Conservation (phyloP, 2,329 filamentous ascomycete species). For the Dactylellina leptospora region DNA sequence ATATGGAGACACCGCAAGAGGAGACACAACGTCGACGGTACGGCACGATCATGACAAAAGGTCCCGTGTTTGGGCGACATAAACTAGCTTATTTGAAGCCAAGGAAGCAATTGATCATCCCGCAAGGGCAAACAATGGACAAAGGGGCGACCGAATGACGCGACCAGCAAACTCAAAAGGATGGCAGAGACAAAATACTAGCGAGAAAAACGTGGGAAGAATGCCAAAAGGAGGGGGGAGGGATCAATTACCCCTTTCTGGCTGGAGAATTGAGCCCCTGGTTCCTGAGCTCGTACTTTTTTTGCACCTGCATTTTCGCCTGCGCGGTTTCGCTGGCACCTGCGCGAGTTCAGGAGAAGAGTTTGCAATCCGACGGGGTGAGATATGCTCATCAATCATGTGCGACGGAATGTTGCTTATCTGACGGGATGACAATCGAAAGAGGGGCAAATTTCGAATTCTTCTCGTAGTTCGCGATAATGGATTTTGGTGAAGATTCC, state of each 20-base stretch:
- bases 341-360: constrained; percentile 12
- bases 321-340: constrained; percentile 12
- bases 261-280: constrained; percentile 27
- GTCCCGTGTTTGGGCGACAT: too few relatives aligned
- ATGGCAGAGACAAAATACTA: constrained; percentile 29
- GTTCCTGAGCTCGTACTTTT: constrained; percentile 21
- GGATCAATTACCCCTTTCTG: constrained; percentile 36
- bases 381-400: constrained; percentile 9
- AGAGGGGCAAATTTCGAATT: neutral
- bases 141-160: constrained; percentile 1
- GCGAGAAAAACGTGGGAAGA: constrained; percentile 49
- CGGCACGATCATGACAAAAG: neutral
- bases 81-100: too few relatives aligned
- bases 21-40: neutral
- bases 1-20: too few relatives aligned
- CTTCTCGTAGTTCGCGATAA: too few relatives aligned
- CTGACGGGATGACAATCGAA: neutral
- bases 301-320: constrained; percentile 27
- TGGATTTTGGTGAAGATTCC: too few relatives aligned
- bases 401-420: constrained; percentile 7
- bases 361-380: constrained; percentile 14
- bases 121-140: constrained; percentile 9
- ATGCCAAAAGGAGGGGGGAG: constrained; percentile 19
- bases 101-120: too few relatives aligned
- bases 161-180: constrained; percentile 2